Evolutionary conservation across 768 basidiomycete species (phyloP).

Genomic region (Solioccasus polychromus): DNA sequence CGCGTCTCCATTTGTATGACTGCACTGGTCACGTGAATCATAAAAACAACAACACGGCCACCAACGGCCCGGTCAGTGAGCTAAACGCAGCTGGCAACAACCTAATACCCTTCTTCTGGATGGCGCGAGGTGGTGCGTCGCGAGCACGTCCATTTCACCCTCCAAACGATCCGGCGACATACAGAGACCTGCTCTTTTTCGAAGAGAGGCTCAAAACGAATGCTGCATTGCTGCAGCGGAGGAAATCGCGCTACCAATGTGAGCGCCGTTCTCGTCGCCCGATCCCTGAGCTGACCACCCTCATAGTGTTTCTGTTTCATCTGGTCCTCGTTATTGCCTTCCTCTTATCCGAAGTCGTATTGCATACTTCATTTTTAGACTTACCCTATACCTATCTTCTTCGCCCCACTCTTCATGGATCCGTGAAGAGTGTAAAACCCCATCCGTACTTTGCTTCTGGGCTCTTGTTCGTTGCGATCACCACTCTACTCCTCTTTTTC

Average conservation of each 20-base stretch:
- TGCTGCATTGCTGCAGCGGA: slow-evolving; percentile 71
- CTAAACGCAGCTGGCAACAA: too few relatives aligned
- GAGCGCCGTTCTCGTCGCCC: slow-evolving; percentile 28
- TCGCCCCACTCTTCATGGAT: slow-evolving; percentile 44
- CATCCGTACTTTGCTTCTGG: slow-evolving; percentile 79
- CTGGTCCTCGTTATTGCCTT: slow-evolving; percentile 67
- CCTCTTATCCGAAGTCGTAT: slow-evolving; percentile 70
- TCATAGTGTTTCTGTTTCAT: slow-evolving; percentile 71
- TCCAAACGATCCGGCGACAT: slow-evolving; percentile 73
- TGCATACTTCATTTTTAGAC: slow-evolving; percentile 63
- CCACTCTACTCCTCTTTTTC: slow-evolving; percentile 91
- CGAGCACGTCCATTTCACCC: slow-evolving; percentile 47
- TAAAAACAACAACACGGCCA: slow-evolving; percentile 4
- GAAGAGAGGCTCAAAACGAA: slow-evolving; percentile 97
- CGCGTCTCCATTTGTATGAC: slow-evolving; percentile 24
- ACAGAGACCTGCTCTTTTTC: slow-evolving; percentile 85
- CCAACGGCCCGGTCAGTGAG: slow-evolving; percentile 6
- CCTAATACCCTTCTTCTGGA: too few relatives aligned
- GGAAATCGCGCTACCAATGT: slow-evolving; percentile 85
- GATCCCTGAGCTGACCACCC: slow-evolving; percentile 17
- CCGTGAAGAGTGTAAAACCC: slow-evolving; percentile 40
- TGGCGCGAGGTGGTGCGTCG: slow-evolving; percentile 22
- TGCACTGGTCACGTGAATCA: slow-evolving; percentile 20
- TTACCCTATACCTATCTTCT: slow-evolving; percentile 58
- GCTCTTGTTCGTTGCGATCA: slow-evolving; percentile 81